Base-by-base conservation (phyloP, 2,329 filamentous ascomycete genomes). In the Rhytidhysteron rufulum region DNA sequence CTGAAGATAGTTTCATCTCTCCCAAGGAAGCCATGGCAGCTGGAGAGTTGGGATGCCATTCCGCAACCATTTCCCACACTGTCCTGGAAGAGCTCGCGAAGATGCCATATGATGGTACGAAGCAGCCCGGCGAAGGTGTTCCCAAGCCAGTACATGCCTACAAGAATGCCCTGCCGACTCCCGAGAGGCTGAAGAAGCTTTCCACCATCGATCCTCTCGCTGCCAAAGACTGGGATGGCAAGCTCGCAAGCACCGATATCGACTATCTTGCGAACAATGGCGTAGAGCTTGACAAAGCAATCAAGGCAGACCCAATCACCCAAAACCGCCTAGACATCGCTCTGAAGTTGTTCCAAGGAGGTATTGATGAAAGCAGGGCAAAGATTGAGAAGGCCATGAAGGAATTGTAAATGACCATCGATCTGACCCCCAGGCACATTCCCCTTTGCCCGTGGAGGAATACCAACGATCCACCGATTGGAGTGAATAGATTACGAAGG, bases 181-280 rank as follows among this genome's bases (percentile, higher is more conserved):
- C 68, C 5, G 47, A 57, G 37, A 50, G 68, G 15, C 53, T 69
- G 13, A 49, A 54, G 44, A 63, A 65, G 42, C 51, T 72, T 4
- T 53, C 58, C 0, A 54, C 44, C 11, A 57, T 61, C 10, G 70
- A 75, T 44, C 67, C 70, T 0, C 57, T 75, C 21, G 61, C 57
- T 1, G 60, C 53, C 2, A 47, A 62, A 3, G 50, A 54, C 15
- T 68, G 61, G 60, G 64, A 72, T 30, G 68, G 66, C 24, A 66
- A 64, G 42, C 45, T 69, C 11, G 65, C 65, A 0, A 57, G 57
- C 20, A 68, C 65, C 2, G 60, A 68, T 16, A 55, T 70, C 2
- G 71, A 76, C 47, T 76, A 74, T 42, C 65, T 76, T 11, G 67
- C 67, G 4, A 60, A 75, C 36, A 62, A 63, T 5, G 73, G 73